Evolutionary conservation across 2,329 filamentous ascomycete species (phyloP).

Genomic region (Aspergillus niger): DNA sequence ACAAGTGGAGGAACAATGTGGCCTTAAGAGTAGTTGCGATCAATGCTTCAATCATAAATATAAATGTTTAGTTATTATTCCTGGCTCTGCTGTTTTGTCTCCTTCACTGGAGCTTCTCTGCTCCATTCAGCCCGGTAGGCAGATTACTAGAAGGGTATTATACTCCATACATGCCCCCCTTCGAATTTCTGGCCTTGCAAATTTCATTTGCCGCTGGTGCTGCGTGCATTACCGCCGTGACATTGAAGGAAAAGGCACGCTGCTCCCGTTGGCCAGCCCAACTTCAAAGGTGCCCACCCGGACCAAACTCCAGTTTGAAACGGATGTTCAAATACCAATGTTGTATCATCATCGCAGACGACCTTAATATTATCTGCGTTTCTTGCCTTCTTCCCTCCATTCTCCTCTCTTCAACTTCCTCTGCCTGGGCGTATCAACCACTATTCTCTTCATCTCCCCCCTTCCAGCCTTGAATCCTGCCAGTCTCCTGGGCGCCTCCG

Average conservation of each 20-base stretch:
- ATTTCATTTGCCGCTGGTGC: constrained; percentile 3
- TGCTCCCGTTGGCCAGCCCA: constrained; percentile 17
- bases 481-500: constrained; percentile 5
- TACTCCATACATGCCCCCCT: not conserved
- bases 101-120: not conserved
- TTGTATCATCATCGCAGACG: constrained; percentile 21
- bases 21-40: not conserved
- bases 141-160: not conserved
- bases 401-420: constrained; percentile 16
- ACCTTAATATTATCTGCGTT: constrained; percentile 15
- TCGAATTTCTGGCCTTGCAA: constrained; percentile 12
- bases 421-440: constrained; percentile 8
- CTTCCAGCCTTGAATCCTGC: constrained; percentile 5
- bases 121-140: not conserved
- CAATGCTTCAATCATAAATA: not conserved
- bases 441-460: constrained; percentile 2
- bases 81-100: not conserved
- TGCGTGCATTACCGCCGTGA: constrained; percentile 7
- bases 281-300: constrained; percentile 13
- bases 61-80: not conserved
- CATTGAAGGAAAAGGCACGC: constrained; percentile 18
- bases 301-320: constrained; percentile 21
- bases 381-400: constrained; percentile 11
- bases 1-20: not conserved
- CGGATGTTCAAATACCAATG: constrained; percentile 25